Conservation (phyloP, 345 rosid genomes). For the Nasturtium officinale region DNA sequence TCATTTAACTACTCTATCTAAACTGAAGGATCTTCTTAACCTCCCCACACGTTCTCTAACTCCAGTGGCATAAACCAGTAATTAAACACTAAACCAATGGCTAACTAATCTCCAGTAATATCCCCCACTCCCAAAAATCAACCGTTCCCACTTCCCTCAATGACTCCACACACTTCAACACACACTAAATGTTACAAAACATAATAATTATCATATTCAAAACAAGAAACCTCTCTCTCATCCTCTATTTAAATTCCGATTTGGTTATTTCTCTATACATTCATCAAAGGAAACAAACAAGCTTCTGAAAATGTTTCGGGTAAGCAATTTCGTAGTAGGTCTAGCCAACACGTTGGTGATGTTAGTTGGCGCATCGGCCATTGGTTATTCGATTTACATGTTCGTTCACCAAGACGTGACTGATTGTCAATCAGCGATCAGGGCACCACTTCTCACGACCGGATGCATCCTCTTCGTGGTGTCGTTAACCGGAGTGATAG, state of each 20-base stretch:
- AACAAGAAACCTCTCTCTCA: constrained; percentile 5
- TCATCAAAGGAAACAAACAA: neutral
- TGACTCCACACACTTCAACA: constrained; percentile 3
- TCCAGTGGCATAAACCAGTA: constrained; percentile 17
- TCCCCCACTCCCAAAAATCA: constrained; percentile 30
- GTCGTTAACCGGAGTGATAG: constrained; percentile 41
- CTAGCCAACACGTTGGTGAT: constrained; percentile 42
- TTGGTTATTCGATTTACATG: constrained; percentile 43
- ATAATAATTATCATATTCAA: neutral
- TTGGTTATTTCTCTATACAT: neutral
- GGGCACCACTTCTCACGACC: constrained; percentile 39
- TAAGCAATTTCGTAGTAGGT: constrained; percentile 45
- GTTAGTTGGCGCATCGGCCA: constrained; percentile 41
- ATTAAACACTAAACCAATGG: constrained; percentile 10
- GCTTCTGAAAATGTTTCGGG: constrained; percentile 36
- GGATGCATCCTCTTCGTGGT: constrained; percentile 38
- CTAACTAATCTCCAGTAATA: constrained; percentile 24
- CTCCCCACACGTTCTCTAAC: constrained; percentile 26
- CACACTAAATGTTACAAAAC: constrained; percentile 25
- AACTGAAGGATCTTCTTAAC: constrained; percentile 31
- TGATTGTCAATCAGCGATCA: constrained; percentile 33
- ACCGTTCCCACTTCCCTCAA: constrained; percentile 26
- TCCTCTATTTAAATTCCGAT: neutral
- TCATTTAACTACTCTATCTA: constrained; percentile 27
- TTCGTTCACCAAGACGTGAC: constrained; percentile 39